Conservation (phyloP, 2,329 filamentous ascomycete species). For the Diaporthe vaccinii region DNA sequence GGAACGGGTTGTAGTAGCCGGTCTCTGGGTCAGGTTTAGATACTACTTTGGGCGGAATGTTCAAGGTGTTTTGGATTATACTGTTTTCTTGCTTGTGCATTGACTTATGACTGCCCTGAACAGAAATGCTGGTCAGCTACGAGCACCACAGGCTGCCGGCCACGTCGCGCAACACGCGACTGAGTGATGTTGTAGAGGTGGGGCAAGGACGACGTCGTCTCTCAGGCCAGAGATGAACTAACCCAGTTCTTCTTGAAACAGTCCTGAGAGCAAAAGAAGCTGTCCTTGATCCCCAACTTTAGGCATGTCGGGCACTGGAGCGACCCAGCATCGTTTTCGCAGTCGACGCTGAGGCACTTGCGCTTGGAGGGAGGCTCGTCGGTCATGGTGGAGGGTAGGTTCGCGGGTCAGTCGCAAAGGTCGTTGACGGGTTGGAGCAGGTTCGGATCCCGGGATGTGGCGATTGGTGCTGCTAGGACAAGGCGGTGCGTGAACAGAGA, state of each 20-base stretch:
- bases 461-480: background rate
- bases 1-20: constrained; percentile 92
- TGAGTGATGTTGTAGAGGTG: constrained; percentile 1
- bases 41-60: constrained; percentile 81
- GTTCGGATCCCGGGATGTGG: background rate
- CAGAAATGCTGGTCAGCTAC: constrained; percentile 41
- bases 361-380: constrained; percentile 68
- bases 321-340: constrained; percentile 85
- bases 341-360: constrained; percentile 86
- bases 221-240: constrained; percentile 53
- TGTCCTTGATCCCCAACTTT: constrained; percentile 87
- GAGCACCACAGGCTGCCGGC: background rate
- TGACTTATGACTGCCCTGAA: constrained; percentile 83
- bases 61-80: constrained; percentile 76
- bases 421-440: background rate
- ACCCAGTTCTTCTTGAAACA: constrained; percentile 99
- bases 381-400: constrained; percentile 55
- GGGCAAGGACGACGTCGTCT: background rate
- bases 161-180: background rate
- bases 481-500: background rate
- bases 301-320: constrained; percentile 96
- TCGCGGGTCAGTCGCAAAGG: constrained; percentile 6
- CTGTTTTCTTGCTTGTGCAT: constrained; percentile 85
- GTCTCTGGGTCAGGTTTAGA: constrained; percentile 94
- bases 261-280: constrained; percentile 97